Evolutionary conservation across 768 basidiomycete species (phyloP), one percentile per base, ranked within the genome.

Genomic region (Kwoniella sp.): DNA sequence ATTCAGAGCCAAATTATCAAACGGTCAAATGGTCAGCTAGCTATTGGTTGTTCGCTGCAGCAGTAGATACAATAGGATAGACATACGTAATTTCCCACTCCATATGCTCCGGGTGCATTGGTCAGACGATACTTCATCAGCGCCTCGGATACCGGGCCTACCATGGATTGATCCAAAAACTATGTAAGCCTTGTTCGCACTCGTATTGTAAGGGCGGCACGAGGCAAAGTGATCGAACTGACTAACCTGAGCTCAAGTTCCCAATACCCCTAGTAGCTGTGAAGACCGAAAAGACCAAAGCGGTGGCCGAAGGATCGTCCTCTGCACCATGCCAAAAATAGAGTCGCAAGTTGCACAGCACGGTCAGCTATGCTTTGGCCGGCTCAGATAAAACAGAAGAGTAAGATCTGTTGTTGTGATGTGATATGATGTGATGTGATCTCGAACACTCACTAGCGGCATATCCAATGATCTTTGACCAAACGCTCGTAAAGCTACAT

Each of bases 41-140:
- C 24, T 26, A 26, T 10, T n/a, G 15, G 49, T 60, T 17, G 47
- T 19, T 40, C 58, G 17, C 15, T 25, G 3, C 19, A 2, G 33
- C 44, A 50, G 13, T 7, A 48, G 44, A 27, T 47, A 5, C 8
- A 6, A 4, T 19, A 33, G 33, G 25, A 30, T 15, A 17, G 15
- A 63, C 76, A 67, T 52, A 74, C 77, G 54, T 75, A 78, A 55
- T 77, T 73, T 12, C 67, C 62, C 17, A 70, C 52, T 7, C 77
- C 77, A 60, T 78, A 78, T 1, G 68, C 71, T n/a, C 77, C 77
- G 0, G 67, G 64, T 3, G 61, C 66, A 15, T 69, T 69, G 37
- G 50, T 55, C 55, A 73, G 55, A 15, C 59, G 46, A 10, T 68
- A 51, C 40, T 74, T 72, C 29, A 76, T 67, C 19, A 78, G 52